phyloP scores from a whole-genome alignment of 805 yeast species.

The Candida sakaeoensis region DNA sequence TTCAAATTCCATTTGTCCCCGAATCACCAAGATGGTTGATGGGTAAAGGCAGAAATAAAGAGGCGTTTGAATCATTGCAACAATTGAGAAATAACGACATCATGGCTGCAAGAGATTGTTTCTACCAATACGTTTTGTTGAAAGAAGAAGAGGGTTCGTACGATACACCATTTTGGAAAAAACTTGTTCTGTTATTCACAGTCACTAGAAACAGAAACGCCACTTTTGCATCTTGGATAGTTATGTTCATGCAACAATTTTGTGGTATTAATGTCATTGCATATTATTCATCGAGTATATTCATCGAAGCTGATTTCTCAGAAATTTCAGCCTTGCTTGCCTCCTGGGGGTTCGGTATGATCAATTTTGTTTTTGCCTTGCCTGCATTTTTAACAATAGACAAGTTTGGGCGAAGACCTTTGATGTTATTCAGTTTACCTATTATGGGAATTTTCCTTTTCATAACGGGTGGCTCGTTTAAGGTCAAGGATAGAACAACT shows the following conservation, averaged over 20 bases:
- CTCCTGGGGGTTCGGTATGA: conserved; percentile 82
- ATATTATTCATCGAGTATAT: conserved; percentile 76
- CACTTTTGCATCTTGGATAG: conserved; percentile 72
- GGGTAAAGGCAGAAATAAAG: conserved; percentile 44
- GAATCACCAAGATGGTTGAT: conserved; percentile 72
- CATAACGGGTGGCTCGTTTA: conserved; percentile 68
- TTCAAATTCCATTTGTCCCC: conserved; percentile 52
- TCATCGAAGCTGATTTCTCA: conserved; percentile 61
- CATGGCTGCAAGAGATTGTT: conserved; percentile 64
- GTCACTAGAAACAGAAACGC: conserved; percentile 83
- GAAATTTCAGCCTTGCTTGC: conserved; percentile 66
- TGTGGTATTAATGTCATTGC: conserved; percentile 90
- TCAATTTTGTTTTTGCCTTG: conserved; percentile 74
- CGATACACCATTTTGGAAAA: conserved; percentile 40
- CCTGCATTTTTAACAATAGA: conserved; percentile 84
- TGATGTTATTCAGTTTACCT: conserved; percentile 59
- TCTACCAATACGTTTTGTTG: conserved; percentile 53
- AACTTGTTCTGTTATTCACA: conserved; percentile 57
- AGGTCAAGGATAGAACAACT: conserved; percentile 48
- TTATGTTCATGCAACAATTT: conserved; percentile 87
- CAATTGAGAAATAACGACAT: conserved; percentile 44
- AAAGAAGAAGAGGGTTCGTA: conserved; percentile 62
- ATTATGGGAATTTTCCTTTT: conserved; percentile 58
- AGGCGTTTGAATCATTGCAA: conserved; percentile 49
- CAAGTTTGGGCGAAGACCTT: conserved; percentile 65